A percentile compares a stretch with the other conserved stretches of the same genome.
Evolutionary conservation across 345 rosid genomes (phyloP).

Genomic region (Sonneratia caseolaris): DNA sequence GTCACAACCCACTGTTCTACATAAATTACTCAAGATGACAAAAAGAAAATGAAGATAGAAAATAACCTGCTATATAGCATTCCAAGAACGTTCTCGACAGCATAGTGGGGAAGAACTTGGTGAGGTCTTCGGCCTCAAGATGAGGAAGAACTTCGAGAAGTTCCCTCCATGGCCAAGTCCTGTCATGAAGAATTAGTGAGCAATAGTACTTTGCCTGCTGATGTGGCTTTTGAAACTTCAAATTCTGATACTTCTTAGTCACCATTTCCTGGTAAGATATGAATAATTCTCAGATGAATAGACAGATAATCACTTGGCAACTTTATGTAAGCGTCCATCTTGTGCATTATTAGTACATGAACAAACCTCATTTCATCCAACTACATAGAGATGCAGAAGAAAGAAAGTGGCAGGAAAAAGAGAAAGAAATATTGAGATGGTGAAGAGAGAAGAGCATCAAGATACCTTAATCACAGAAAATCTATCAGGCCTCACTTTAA

Average conservation of each 20-base stretch:
- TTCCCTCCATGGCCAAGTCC: slow-evolving; percentile 70
- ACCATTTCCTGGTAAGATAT: slow-evolving; percentile 52
- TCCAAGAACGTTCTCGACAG: slow-evolving; percentile 69
- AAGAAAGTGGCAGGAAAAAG: too few relatives aligned
- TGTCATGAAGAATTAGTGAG: slow-evolving; percentile 55
- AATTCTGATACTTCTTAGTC: slow-evolving; percentile 58
- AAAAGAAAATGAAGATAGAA: not conserved
- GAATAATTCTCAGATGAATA: not conserved
- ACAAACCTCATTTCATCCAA: not conserved
- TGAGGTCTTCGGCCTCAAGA: slow-evolving; percentile 56
- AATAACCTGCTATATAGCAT: slow-evolving; percentile 68
- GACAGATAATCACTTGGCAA: not conserved
- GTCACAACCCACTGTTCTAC: not conserved
- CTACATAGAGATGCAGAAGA: too few relatives aligned
- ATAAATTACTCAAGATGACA: not conserved
- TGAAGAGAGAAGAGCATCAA: not conserved
- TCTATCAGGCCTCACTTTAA: slow-evolving; percentile 69
- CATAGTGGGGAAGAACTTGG: slow-evolving; percentile 60
- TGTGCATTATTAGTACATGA: not conserved
- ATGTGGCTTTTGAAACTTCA: slow-evolving; percentile 73
- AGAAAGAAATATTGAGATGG: not conserved
- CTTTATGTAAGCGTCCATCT: not conserved
- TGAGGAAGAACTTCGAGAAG: slow-evolving; percentile 52
- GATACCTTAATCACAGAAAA: slow-evolving; percentile 81
- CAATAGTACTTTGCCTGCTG: slow-evolving; percentile 76